Conservation (phyloP, 352 stramenopile genomes). For the Heterotrichella gracilis region DNA sequence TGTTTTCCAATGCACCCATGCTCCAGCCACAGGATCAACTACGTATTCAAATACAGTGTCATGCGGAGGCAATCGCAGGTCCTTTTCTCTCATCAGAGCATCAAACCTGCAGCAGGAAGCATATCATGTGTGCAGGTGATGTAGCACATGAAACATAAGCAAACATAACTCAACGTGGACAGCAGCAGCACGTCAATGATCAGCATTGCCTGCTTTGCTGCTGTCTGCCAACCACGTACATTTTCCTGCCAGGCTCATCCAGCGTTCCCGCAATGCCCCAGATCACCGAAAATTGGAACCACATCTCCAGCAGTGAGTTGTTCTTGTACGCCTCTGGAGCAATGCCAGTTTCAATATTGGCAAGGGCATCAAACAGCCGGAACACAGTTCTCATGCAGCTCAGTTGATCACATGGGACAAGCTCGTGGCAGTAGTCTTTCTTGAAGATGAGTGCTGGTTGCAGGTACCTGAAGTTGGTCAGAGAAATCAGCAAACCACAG, state of each 20-base stretch:
- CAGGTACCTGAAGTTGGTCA: conserved; percentile 70
- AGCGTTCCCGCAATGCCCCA: conserved; percentile 58
- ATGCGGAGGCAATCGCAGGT: conserved; percentile 20
- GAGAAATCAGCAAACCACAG: too few species aligned
- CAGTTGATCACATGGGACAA: conserved; percentile 57
- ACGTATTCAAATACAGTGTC: conserved; percentile 51
- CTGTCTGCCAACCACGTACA: too few species aligned
- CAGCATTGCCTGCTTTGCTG: too few species aligned
- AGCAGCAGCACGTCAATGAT: too few species aligned
- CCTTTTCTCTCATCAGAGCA: conserved; percentile 19
- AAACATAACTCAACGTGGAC: conserved; percentile 39
- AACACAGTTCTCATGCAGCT: conserved; percentile 70
- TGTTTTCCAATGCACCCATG: conserved; percentile 56
- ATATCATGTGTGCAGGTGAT: too few species aligned
- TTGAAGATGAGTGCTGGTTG: conserved; percentile 49
- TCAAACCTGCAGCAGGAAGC: conserved; percentile 27
- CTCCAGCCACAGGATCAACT: conserved; percentile 45
- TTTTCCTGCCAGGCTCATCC: conserved; percentile 28
- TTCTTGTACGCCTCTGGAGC: neutral
- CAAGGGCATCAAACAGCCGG: conserved; percentile 45
- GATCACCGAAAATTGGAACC: conserved; percentile 27
- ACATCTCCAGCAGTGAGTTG: conserved; percentile 18
- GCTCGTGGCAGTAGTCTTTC: conserved; percentile 31
- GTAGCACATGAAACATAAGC: conserved; percentile 54
- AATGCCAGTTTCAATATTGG: conserved; percentile 21